These are phyloP conservation scores for Capsella rubella DNA, from an alignment of 441 rosid genomes.

Conservation along the genomic window DNA sequence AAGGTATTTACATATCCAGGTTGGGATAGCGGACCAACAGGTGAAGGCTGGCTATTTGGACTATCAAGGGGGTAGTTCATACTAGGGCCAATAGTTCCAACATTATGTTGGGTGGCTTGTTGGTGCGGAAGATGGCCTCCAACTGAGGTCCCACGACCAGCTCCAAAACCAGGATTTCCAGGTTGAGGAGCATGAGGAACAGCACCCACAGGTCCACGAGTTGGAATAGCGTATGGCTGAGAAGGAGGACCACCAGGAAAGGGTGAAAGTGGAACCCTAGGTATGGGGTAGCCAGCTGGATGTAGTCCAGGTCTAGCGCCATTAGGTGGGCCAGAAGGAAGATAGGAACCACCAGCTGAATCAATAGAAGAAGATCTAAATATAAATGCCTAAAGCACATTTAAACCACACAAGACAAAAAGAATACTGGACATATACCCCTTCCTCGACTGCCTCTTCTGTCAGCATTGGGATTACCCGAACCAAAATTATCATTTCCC, in stretches of 20 bases:
- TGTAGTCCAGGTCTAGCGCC: slow-evolving; percentile 90
- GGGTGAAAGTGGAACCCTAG: slow-evolving; percentile 81
- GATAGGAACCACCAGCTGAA: slow-evolving; percentile 66
- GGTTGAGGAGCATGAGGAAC: slow-evolving; percentile 92
- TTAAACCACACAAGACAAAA: not conserved
- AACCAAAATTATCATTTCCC: slow-evolving; percentile 74
- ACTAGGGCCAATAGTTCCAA: slow-evolving; percentile 83
- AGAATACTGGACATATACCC: slow-evolving; percentile 52
- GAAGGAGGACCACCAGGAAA: slow-evolving; percentile 86
- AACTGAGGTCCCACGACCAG: slow-evolving; percentile 87
- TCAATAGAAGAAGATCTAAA: slow-evolving; percentile 3
- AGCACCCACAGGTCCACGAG: slow-evolving; percentile 97
- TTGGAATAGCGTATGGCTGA: slow-evolving; percentile 94
- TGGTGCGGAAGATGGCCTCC: slow-evolving; percentile 92
- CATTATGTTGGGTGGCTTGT: slow-evolving; percentile 77
- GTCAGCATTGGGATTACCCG: slow-evolving; percentile 70
- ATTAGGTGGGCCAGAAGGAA: slow-evolving; percentile 81
- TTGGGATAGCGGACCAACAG: slow-evolving; percentile 91
- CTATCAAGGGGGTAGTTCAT: slow-evolving; percentile 81
- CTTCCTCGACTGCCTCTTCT: slow-evolving; percentile 86
- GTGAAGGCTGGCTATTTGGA: slow-evolving; percentile 93
- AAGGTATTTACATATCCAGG: slow-evolving; percentile 91
- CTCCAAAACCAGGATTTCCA: slow-evolving; percentile 89
- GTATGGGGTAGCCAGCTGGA: slow-evolving; percentile 84
- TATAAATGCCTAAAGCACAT: slow-evolving; percentile 15